Evolutionary conservation across 225 moss, liverwort and hornwort species (phyloP), one percentile per base, ranked within the genome.

Genomic region (Pseudoscleropodium purum): DNA sequence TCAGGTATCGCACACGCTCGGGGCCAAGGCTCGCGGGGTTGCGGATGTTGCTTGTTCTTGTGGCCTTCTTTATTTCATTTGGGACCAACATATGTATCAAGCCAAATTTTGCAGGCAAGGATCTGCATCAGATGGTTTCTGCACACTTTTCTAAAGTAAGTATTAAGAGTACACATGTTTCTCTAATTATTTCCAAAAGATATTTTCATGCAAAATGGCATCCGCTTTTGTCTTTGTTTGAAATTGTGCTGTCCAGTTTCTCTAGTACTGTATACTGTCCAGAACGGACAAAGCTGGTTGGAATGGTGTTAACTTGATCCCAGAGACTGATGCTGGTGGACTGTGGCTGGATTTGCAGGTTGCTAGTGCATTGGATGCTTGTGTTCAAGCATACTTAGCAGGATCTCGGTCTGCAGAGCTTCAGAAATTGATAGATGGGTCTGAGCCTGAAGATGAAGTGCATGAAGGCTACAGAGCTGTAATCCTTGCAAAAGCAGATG

Each of bases 321-420:
- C 66, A 81, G 83, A 77, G 67, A 57, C 86, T 79, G 60, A 89
- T 79, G 79, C 67, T 52, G 52, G 85, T 88, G 85, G 73, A 65
- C 63, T 87, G 51, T 79, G 83, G 31, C 76, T 83, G 88, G 83
- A 24, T 77, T 87, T 87, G 85, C 92, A 94, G 94, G 84, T 94
- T 83, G 92, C 94, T 36, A 61, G 37, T 54, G 90, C 94, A 49
- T 85, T 93, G 91, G 91, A 94, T 87, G 83, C 90, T 51, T 94
- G 94, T 79, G 94, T 94, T 72, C 89, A 93, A 88, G 94, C 94
- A 33, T 94, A 94, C 86, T 79, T 93, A 87, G 90, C 93, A 63
- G 94, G 94, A 76, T 84, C 87, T 85, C 93, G 69, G 79, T 88
- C 87, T 90, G 88, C 63, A 18, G 94, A 94, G 62, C 94, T 94